Evolutionary conservation across 2,329 filamentous ascomycete species (phyloP), one percentile per base, ranked within the genome.

Genomic region (Fusarium equiseti): DNA sequence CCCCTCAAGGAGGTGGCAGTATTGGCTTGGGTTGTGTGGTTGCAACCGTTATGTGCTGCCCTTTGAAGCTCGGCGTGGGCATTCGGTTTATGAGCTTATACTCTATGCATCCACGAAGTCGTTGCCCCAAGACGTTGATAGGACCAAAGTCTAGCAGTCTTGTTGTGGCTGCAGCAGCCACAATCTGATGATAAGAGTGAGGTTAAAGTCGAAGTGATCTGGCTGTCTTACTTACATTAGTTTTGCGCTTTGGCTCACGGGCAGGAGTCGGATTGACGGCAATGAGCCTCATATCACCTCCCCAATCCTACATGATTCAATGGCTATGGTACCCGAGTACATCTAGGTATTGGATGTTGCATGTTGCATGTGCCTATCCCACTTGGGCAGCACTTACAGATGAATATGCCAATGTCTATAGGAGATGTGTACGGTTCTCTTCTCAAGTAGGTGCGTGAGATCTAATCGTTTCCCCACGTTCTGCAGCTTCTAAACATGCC

Each of bases 11-110:
- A 42, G 94, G 94, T 71, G 94, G 93, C 75, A 94, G 94, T 79
- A 95, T 97, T 73, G 94, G 95, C 52, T 84, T 98, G 54, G 94
- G 98, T 83, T 90, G 95, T 77, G 91, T 98, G 55, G 90, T 97
- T 53, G 87, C 88, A 53, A 53, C 24, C 32, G 24, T 43, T 53
- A 40, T 35, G 24, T 43, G 50, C 8, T 90, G 86, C 85, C 90
- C 86, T 76, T 77, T 90, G 65, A 85, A 85, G 73, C 75, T 90
- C 71, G 87, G 4, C 88, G 84, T 72, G 87, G 90, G 59, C 88
- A 89, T 73, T 79, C 90, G 52, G 83, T 87, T 26, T 42, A 52
- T 52, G 26, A 82, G 82, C 54, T 88, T 85, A 75, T 90, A 88
- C 76, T 88, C 12, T 81, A 88, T 51, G 90, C 87, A 18, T 87